Percentiles rank a stretch among this genome's conserved stretches.
phyloP scores from a whole-genome alignment of 2,329 filamentous ascomycete genomes.

The Cytospora piceicola region DNA sequence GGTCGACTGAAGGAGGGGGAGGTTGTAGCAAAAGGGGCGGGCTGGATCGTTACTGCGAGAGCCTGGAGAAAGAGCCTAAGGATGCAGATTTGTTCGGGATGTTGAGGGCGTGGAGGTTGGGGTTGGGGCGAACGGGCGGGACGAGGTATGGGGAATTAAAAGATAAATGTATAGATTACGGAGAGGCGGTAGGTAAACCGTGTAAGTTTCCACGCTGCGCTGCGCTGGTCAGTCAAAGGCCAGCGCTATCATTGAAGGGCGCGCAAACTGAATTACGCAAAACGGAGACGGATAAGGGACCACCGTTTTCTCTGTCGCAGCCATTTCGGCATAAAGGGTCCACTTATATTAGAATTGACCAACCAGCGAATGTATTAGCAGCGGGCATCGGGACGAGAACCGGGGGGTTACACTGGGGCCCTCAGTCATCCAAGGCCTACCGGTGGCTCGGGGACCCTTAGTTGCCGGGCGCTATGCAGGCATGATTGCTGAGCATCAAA shows the following conservation, averaged over 20 bases:
- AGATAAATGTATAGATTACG: slow-evolving; percentile 19
- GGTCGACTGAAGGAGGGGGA: slow-evolving; percentile 1
- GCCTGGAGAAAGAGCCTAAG: not conserved
- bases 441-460: slow-evolving; percentile 12
- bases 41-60: slow-evolving; percentile 7
- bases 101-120: slow-evolving; percentile 12
- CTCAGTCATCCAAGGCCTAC: not conserved
- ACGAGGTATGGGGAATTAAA: slow-evolving; percentile 23
- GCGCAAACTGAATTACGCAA: slow-evolving; percentile 2
- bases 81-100: not conserved
- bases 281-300: slow-evolving; percentile 13
- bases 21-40: slow-evolving; percentile 18
- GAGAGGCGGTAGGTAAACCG: not conserved
- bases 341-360: not conserved
- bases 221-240: slow-evolving; percentile 3
- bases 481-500: slow-evolving; percentile 20
- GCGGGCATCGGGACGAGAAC: slow-evolving; percentile 9
- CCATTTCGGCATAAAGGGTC: not conserved
- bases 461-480: slow-evolving; percentile 11
- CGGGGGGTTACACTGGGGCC: slow-evolving; percentile 5
- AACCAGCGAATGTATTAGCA: not conserved
- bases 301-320: slow-evolving; percentile 1
- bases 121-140: not conserved
- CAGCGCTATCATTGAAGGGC: not conserved
- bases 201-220: not conserved